Evolutionary conservation across 2,329 filamentous ascomycete genomes (phyloP).

Genomic region (Tolypocladium nubicola): DNA sequence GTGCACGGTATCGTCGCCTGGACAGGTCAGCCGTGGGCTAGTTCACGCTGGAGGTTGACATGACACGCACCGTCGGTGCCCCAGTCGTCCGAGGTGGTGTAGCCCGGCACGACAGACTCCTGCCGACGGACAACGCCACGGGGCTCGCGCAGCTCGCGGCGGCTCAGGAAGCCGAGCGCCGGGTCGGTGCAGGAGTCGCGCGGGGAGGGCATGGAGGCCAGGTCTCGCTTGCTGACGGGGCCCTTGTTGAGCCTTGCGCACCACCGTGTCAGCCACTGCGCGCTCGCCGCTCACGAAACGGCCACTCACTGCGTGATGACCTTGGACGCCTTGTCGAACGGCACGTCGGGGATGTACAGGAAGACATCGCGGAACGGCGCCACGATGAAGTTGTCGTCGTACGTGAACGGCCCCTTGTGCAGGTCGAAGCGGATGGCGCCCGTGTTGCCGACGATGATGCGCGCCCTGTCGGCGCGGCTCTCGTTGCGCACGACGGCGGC

Average conservation of each 20-base stretch:
- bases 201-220: conserved; percentile 23
- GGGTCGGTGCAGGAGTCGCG: conserved; percentile 39
- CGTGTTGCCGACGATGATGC: conserved; percentile 50
- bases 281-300: background rate
- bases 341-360: conserved; percentile 41
- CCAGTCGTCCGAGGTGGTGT: conserved; percentile 46
- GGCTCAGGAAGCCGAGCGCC: conserved; percentile 14
- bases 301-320: conserved; percentile 16
- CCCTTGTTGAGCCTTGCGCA: conserved; percentile 28
- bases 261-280: background rate
- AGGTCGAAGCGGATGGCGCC: conserved; percentile 52
- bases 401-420: conserved; percentile 51
- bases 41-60: background rate
- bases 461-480: conserved; percentile 35
- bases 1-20: conserved; percentile 45
- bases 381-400: conserved; percentile 40
- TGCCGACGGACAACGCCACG: conserved; percentile 37
- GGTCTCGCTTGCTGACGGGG: conserved; percentile 21
- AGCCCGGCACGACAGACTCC: conserved; percentile 35
- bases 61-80: conserved; percentile 28
- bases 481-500: conserved; percentile 40
- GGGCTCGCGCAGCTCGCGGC: conserved; percentile 13
- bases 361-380: conserved; percentile 44
- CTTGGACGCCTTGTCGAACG: conserved; percentile 29
- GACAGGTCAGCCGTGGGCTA: background rate